A percentile compares a stretch with the other conserved stretches of the same genome.
phyloP scores from a whole-genome alignment of 768 basidiomycete genomes.

The Leccinum boreale region DNA sequence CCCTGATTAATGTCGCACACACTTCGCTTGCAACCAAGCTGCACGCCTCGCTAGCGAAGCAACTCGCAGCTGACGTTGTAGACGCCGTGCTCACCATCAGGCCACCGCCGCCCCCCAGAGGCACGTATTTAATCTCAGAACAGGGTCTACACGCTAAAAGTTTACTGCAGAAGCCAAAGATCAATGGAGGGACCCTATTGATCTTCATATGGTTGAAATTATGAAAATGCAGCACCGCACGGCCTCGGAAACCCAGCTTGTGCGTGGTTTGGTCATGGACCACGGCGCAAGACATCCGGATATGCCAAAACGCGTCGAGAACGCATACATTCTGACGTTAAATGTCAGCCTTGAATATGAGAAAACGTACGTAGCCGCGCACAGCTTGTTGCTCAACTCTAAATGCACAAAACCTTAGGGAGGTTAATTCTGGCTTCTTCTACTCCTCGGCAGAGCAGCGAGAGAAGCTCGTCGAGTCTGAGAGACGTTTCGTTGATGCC shows the following conservation, averaged over 20 bases:
- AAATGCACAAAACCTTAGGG: conserved; percentile 47
- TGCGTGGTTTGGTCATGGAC: conserved; percentile 94
- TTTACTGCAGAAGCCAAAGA: conserved; percentile 50
- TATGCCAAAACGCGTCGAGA: conserved; percentile 98
- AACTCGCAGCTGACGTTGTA: conserved; percentile 89
- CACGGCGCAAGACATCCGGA: conserved; percentile 98
- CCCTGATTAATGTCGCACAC: conserved; percentile 88
- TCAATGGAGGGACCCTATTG: conserved; percentile 85
- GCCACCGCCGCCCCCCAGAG: conserved; percentile 59
- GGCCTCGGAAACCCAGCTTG: conserved; percentile 93
- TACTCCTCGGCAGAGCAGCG: conserved; percentile 98
- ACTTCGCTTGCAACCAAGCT: conserved; percentile 97
- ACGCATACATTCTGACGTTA: conserved; percentile 90
- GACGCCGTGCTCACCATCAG: conserved; percentile 92
- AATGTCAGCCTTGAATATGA: conserved; percentile 99
- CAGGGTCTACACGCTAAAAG: conserved; percentile 29
- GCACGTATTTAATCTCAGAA: conserved; percentile 35
- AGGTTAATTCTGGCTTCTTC: conserved; percentile 99
- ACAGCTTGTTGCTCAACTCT: conserved; percentile 13
- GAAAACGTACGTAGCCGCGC: conserved; percentile 79
- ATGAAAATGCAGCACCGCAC: conserved; percentile 99
- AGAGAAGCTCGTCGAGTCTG: conserved; percentile 97
- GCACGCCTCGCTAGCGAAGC: conserved; percentile 73
- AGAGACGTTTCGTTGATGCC: conserved; percentile 88
- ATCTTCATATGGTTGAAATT: conserved; percentile 98